Percentiles rank a stretch among this genome's conserved stretches.
phyloP scores from a whole-genome alignment of 2,329 filamentous ascomycete genomes.

The Epichloe hybrida region DNA sequence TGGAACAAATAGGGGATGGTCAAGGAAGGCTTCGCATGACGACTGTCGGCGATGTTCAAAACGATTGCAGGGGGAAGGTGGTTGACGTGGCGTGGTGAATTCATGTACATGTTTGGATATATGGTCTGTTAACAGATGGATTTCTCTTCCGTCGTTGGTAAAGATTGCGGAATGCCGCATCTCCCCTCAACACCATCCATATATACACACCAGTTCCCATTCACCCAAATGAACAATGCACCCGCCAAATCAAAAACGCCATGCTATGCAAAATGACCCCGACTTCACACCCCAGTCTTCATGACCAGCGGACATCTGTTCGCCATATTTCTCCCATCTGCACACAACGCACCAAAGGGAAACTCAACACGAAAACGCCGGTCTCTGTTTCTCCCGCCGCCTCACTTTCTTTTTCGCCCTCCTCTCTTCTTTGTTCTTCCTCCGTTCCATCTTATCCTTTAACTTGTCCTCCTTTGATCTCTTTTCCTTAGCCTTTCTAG shows the following conservation, averaged over 20 bases:
- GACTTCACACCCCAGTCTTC: neutral
- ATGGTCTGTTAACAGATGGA: too few species aligned
- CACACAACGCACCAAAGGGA: neutral
- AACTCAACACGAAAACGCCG: slow-evolving; percentile 7
- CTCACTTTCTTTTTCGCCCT: slow-evolving; percentile 30
- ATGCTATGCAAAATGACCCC: slow-evolving; percentile 3
- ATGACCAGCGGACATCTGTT: neutral
- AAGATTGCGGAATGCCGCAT: too few species aligned
- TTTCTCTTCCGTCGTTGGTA: too few species aligned
- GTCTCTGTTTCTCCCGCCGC: slow-evolving; percentile 21
- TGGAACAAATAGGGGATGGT: neutral
- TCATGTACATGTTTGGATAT: neutral
- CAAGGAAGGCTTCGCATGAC: neutral
- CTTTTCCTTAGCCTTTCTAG: slow-evolving; percentile 20
- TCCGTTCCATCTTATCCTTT: slow-evolving; percentile 9
- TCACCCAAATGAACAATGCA: neutral
- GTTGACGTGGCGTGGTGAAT: neutral
- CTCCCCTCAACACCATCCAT: neutral
- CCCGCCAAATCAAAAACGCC: slow-evolving; percentile 1
- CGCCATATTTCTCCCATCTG: neutral
- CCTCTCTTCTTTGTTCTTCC: slow-evolving; percentile 27
- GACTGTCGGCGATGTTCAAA: neutral
- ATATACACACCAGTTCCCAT: neutral
- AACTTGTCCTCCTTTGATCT: slow-evolving; percentile 16
- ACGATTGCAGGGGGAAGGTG: neutral